Percentiles rank a stretch among this genome's conserved stretches.
Evolutionary conservation across 306 rosid genomes (phyloP).

Genomic region (Ziziphus jujuba): DNA sequence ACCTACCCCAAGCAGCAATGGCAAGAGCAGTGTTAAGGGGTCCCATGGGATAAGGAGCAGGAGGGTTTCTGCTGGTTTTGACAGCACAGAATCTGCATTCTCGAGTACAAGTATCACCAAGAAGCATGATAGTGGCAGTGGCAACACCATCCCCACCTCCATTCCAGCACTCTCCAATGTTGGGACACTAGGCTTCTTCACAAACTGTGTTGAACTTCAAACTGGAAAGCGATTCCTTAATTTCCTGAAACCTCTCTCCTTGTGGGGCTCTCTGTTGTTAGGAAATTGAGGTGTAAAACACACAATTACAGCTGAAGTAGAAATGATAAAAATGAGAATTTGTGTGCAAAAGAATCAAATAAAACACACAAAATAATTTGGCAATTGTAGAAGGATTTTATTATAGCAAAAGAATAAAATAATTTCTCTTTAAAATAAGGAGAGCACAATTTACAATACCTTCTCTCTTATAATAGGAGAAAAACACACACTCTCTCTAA

Average conservation of each 20-base stretch:
- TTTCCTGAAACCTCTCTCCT: slow-evolving; percentile 58
- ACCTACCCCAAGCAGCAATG: slow-evolving; percentile 85
- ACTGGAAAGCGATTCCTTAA: slow-evolving; percentile 62
- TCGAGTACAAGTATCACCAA: slow-evolving; percentile 96
- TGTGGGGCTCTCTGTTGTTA: slow-evolving; percentile 90
- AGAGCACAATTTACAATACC: too few species aligned
- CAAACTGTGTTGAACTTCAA: slow-evolving; percentile 88
- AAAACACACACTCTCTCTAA: too few species aligned
- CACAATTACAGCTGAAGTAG: too few species aligned
- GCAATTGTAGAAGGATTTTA: too few species aligned
- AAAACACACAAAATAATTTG: too few species aligned
- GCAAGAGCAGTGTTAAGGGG: slow-evolving; percentile 82
- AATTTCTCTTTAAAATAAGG: too few species aligned
- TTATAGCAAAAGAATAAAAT: too few species aligned
- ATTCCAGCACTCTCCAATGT: slow-evolving; percentile 98
- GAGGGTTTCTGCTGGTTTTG: slow-evolving; percentile 86
- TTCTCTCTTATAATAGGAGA: too few species aligned
- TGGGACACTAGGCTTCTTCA: slow-evolving; percentile 96
- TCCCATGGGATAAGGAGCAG: slow-evolving; percentile 94
- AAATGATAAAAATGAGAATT: too few species aligned
- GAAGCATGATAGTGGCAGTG: slow-evolving; percentile 95
- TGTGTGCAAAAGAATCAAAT: too few species aligned
- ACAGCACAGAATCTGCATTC: slow-evolving; percentile 97
- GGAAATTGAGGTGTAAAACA: too few species aligned
- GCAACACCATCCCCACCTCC: slow-evolving; percentile 95